Evolutionary conservation across 805 yeast genomes (phyloP).

Genomic region (Metschnikowia cerradonensis): DNA sequence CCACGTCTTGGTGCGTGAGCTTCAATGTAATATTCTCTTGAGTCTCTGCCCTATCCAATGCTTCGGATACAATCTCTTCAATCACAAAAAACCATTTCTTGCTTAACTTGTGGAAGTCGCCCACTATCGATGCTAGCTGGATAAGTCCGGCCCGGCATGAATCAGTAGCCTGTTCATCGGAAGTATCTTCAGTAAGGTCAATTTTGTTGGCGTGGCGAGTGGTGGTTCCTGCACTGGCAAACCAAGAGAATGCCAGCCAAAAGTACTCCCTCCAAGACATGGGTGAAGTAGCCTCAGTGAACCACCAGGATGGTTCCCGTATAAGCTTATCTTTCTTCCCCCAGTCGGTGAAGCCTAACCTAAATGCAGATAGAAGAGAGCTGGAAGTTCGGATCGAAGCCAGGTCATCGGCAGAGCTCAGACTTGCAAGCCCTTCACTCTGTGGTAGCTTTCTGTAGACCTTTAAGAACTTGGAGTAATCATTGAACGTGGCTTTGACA

Average conservation of each 20-base stretch:
- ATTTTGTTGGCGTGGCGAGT: conserved; percentile 15
- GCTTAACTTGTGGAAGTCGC: conserved; percentile 38
- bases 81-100: conserved; percentile 35
- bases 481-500: conserved; percentile 32
- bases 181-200: conserved; percentile 1
- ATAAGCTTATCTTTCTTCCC: conserved; percentile 5
- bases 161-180: conserved; percentile 6
- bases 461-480: conserved; percentile 33
- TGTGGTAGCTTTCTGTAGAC: conserved; percentile 26
- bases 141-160: conserved; percentile 6
- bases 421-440: conserved; percentile 4
- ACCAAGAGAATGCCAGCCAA: conserved; percentile 76
- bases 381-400: conserved; percentile 28
- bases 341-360: conserved; percentile 9
- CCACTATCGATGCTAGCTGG: conserved; percentile 27
- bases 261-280: conserved; percentile 54
- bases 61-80: conserved; percentile 33
- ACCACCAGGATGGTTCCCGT: conserved; percentile 43
- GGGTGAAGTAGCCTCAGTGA: conserved; percentile 40
- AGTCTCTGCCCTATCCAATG: conserved; percentile 16
- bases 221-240: conserved; percentile 81
- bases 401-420: conserved; percentile 24
- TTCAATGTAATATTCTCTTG: conserved; percentile 21
- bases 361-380: conserved; percentile 18
- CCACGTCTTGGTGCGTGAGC: conserved; percentile 38